Evolutionary conservation across 805 yeast species (phyloP).

Genomic region (Kregervanrija pseudodelftensis): DNA sequence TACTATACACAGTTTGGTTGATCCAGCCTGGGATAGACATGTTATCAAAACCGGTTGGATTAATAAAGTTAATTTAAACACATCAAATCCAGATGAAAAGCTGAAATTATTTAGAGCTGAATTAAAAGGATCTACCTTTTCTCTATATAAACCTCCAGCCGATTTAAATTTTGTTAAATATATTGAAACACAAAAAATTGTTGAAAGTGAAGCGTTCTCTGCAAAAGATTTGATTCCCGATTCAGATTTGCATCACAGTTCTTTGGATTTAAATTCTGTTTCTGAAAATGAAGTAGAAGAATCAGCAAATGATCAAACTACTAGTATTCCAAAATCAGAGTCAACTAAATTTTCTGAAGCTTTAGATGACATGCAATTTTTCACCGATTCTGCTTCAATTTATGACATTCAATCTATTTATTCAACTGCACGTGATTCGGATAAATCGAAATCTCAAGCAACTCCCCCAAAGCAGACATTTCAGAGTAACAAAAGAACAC

Average conservation of each 20-base stretch:
- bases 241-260: slow-evolving; percentile 5
- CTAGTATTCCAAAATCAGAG: too few species aligned
- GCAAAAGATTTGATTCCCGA: slow-evolving; percentile 6
- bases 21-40: slow-evolving; percentile 27
- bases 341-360: too few species aligned
- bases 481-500: neutral
- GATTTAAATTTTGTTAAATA: slow-evolving; percentile 34
- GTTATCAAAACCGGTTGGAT: slow-evolving; percentile 53
- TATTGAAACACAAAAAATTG: slow-evolving; percentile 16
- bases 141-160: slow-evolving; percentile 51
- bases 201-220: neutral
- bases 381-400: too few species aligned
- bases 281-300: neutral
- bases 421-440: too few species aligned
- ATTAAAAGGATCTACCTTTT: slow-evolving; percentile 59
- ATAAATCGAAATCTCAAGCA: too few species aligned
- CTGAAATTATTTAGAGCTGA: slow-evolving; percentile 54
- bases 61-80: slow-evolving; percentile 35
- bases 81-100: slow-evolving; percentile 22
- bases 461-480: too few species aligned
- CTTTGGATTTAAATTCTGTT: neutral
- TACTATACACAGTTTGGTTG: slow-evolving; percentile 17
- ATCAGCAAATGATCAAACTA: neutral
- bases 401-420: too few species aligned
- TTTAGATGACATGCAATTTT: too few species aligned